Evolutionary conservation across 441 rosid genomes (phyloP).

Genomic region (Gossypium gossypioides): DNA sequence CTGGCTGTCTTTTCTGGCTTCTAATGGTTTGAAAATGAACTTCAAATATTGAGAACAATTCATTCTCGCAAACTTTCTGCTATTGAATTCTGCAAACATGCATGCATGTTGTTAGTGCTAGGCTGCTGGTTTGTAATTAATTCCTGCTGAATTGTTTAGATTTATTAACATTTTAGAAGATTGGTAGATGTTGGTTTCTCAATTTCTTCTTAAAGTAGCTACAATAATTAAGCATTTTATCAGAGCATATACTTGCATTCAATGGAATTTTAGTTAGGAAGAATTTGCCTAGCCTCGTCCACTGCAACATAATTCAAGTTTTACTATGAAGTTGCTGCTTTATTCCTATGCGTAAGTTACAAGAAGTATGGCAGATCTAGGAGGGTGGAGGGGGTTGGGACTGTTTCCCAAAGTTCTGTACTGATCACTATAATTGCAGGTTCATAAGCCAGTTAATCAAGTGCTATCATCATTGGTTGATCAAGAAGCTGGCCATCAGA

Average conservation of each 20-base stretch:
- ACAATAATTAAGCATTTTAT: not conserved
- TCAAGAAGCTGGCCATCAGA: slow-evolving; percentile 90
- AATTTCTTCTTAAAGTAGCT: not conserved
- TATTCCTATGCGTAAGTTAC: not conserved
- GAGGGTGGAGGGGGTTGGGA: not conserved
- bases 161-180: not conserved
- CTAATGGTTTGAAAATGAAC: not conserved
- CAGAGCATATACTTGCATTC: not conserved
- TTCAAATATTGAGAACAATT: not conserved
- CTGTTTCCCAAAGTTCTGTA: slow-evolving; percentile 17
- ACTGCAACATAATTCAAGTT: not conserved
- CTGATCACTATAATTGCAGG: slow-evolving; percentile 38
- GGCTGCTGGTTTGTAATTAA: not conserved
- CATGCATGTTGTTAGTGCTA: not conserved
- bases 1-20: not conserved
- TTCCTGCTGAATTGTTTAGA: not conserved
- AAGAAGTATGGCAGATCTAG: not conserved
- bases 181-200: slow-evolving; percentile 2
- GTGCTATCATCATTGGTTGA: slow-evolving; percentile 86
- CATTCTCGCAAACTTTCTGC: not conserved
- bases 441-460: slow-evolving; percentile 77
- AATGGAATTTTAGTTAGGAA: not conserved
- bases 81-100: not conserved
- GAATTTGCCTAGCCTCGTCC: not conserved
- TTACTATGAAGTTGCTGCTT: not conserved